Conservation (phyloP, 2,329 filamentous ascomycete genomes). For the Alternaria atra region DNA sequence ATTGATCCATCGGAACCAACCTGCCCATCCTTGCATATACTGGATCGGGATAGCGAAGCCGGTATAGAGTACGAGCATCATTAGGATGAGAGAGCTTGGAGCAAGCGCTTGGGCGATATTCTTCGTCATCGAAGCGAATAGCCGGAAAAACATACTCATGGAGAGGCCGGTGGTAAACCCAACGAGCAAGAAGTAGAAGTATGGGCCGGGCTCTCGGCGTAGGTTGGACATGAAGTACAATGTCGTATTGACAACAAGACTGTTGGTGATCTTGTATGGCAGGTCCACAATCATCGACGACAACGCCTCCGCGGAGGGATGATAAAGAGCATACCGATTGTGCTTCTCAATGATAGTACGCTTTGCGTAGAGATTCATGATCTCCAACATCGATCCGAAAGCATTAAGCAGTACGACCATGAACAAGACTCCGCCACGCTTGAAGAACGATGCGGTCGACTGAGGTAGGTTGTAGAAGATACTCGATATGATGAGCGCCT, state of each 20-base stretch:
- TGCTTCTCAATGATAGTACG: slow-evolving; percentile 88
- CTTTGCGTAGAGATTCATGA: slow-evolving; percentile 77
- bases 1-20: slow-evolving; percentile 71
- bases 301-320: slow-evolving; percentile 81
- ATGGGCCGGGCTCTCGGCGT: slow-evolving; percentile 68
- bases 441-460: slow-evolving; percentile 62
- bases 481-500: slow-evolving; percentile 77
- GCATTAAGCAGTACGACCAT: slow-evolving; percentile 86
- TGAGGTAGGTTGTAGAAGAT: slow-evolving; percentile 75
- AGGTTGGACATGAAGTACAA: slow-evolving; percentile 59
- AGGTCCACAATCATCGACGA: slow-evolving; percentile 54
- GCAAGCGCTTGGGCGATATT: slow-evolving; percentile 66
- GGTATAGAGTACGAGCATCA: slow-evolving; percentile 70
- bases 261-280: slow-evolving; percentile 55
- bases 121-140: slow-evolving; percentile 75
- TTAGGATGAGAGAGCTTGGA: slow-evolving; percentile 63
- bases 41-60: slow-evolving; percentile 72
- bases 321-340: slow-evolving; percentile 81
- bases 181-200: slow-evolving; percentile 82
- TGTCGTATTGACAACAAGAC: slow-evolving; percentile 51
- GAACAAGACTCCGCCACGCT: slow-evolving; percentile 72
- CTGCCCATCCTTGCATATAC: slow-evolving; percentile 60
- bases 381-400: slow-evolving; percentile 64
- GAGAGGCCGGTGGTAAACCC: slow-evolving; percentile 65
- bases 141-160: slow-evolving; percentile 85